Evolutionary conservation across 352 stramenopile species (phyloP).

Genomic region (Phytophthora macrochlamydospora): DNA sequence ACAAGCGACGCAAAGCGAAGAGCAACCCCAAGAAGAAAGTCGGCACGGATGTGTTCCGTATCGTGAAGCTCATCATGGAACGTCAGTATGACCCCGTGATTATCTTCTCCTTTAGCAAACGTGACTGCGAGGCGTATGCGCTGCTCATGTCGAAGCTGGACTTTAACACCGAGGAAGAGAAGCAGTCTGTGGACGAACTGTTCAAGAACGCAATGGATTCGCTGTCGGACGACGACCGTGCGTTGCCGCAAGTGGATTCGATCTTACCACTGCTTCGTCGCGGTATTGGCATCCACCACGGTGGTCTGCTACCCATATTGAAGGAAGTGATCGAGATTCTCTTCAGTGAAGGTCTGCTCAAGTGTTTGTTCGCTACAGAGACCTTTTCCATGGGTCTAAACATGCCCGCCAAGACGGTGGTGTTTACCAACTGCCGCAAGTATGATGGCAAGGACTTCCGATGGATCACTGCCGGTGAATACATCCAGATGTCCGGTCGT

Average conservation of each 20-base stretch:
- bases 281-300: constrained; percentile 99
- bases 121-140: constrained; percentile 95
- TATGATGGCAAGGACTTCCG: constrained; percentile 96
- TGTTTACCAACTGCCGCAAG: constrained; percentile 98
- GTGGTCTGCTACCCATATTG: constrained; percentile 97
- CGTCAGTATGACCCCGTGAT: constrained; percentile 97
- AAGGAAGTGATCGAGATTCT: constrained; percentile 98
- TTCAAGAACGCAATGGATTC: constrained; percentile 99
- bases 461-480: constrained; percentile 96
- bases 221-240: constrained; percentile 96
- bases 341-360: constrained; percentile 96
- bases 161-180: constrained; percentile 99
- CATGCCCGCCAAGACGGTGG: constrained; percentile 99
- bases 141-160: constrained; percentile 94
- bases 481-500: constrained; percentile 96
- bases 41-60: constrained; percentile 95
- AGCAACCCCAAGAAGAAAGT: constrained; percentile 91
- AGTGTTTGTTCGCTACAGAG: constrained; percentile 99
- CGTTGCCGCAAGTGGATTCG: constrained; percentile 97
- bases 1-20: constrained; percentile 62
- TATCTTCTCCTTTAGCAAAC: constrained; percentile 99
- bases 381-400: constrained; percentile 99
- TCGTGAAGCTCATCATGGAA: constrained; percentile 99
- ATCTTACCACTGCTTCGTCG: constrained; percentile 96
- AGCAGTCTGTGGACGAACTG: constrained; percentile 95